Evolutionary conservation across 2,329 filamentous ascomycete species (phyloP).

Genomic region (Elsinoe arachidis): DNA sequence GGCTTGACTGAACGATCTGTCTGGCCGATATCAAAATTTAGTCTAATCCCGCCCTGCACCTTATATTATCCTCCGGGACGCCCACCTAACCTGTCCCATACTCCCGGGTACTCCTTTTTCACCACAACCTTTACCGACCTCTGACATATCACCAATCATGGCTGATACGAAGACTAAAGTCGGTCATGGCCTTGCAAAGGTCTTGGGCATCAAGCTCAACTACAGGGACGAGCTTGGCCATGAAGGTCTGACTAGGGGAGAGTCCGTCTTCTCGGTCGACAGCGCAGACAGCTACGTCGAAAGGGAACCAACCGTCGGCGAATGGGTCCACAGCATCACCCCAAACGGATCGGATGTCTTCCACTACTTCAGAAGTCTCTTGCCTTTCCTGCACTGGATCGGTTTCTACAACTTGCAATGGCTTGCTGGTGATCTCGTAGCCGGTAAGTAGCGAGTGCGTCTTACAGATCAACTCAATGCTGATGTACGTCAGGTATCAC

Average conservation of each 20-base stretch:
- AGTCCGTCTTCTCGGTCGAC: constrained; percentile 66
- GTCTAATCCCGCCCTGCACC: neutral
- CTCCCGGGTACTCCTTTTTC: neutral
- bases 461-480: constrained; percentile 14
- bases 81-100: constrained; percentile 2
- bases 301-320: constrained; percentile 62
- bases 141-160: constrained; percentile 26
- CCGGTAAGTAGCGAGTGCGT: constrained; percentile 49
- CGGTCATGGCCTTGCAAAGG: constrained; percentile 67
- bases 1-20: neutral
- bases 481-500: constrained; percentile 47
- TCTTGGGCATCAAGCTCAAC: constrained; percentile 72
- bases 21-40: neutral
- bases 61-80: constrained; percentile 5
- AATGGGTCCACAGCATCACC: constrained; percentile 59
- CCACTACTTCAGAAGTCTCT: constrained; percentile 61
- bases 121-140: neutral
- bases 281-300: constrained; percentile 76
- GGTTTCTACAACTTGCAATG: constrained; percentile 79
- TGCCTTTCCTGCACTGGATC: constrained; percentile 90
- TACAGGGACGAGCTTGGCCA: constrained; percentile 51
- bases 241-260: constrained; percentile 63
- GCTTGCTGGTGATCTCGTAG: constrained; percentile 80
- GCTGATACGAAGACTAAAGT: constrained; percentile 44
- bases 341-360: constrained; percentile 49